Percentiles rank a stretch among this genome's conserved stretches.
phyloP scores from a whole-genome alignment of 1,139 yeast species.

The Debaryomycetaceae sp. region DNA sequence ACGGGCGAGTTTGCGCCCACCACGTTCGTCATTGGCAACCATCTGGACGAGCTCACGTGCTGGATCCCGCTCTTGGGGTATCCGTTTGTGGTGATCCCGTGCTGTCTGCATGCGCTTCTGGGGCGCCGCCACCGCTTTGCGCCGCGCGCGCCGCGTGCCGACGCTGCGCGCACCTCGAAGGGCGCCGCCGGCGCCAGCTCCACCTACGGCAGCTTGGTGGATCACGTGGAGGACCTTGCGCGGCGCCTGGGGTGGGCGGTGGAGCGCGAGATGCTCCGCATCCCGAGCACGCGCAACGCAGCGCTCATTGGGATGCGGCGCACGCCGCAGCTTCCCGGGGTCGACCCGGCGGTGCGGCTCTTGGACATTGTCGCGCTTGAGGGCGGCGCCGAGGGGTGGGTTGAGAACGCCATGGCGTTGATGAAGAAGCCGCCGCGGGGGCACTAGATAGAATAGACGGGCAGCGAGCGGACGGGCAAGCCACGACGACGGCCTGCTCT shows the following conservation, averaged over 20 bases:
- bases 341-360: slow-evolving; percentile 30
- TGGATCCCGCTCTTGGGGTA: slow-evolving; percentile 88
- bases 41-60: slow-evolving; percentile 90
- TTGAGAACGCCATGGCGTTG: slow-evolving; percentile 66
- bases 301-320: slow-evolving; percentile 69
- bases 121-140: slow-evolving; percentile 72
- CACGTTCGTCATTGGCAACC: slow-evolving; percentile 88
- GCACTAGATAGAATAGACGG: no score
- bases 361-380: slow-evolving; percentile 61
- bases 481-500: no score
- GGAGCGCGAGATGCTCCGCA: slow-evolving; percentile 81
- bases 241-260: slow-evolving; percentile 74
- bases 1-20: slow-evolving; percentile 62
- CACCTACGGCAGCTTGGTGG: slow-evolving; percentile 78
- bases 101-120: slow-evolving; percentile 84
- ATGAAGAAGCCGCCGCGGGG: slow-evolving; percentile 50
- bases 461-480: no score
- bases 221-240: slow-evolving; percentile 74
- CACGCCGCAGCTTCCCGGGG: slow-evolving; percentile 20
- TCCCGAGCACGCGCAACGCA: slow-evolving; percentile 92
- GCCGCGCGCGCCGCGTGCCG: slow-evolving; percentile 1
- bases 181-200: slow-evolving; percentile 29
- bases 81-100: slow-evolving; percentile 90
- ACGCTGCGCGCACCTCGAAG: not conserved
- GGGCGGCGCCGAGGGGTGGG: slow-evolving; percentile 93